Evolutionary conservation across 106 monocot species (phyloP).

Genomic region (Phalaenopsis equestris): DNA sequence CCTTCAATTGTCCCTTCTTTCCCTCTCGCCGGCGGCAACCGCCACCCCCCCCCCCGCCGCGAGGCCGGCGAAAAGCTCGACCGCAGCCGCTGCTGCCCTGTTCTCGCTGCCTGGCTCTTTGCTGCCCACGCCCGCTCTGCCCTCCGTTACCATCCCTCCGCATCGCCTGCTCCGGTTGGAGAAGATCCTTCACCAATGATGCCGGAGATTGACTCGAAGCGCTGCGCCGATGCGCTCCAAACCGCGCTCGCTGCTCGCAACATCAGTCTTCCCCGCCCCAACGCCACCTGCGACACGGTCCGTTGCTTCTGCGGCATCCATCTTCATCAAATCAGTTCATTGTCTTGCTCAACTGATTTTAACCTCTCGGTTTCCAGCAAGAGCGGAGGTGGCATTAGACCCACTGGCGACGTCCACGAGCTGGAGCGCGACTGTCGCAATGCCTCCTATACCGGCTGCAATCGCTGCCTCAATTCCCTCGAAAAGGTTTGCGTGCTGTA

Average conservation of each 20-base stretch:
- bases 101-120: constrained; percentile 97
- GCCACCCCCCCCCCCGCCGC: constrained; percentile 43
- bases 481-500: constrained; percentile 42
- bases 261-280: constrained; percentile 48
- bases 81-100: constrained; percentile 92
- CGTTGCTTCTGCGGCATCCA: constrained; percentile 93
- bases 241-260: constrained; percentile 38
- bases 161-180: background rate
- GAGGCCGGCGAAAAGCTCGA: constrained; percentile 52
- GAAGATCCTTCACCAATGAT: constrained; percentile 42
- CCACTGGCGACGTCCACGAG: constrained; percentile 55
- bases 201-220: constrained; percentile 81
- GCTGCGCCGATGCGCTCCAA: constrained; percentile 79
- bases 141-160: constrained; percentile 23
- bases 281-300: constrained; percentile 80
- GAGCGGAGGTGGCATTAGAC: constrained; percentile 27
- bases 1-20: constrained; percentile 47
- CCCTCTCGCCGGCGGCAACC: constrained; percentile 46
- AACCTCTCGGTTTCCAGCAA: constrained; percentile 22
- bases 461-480: constrained; percentile 68
- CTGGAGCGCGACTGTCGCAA: constrained; percentile 73
- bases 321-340: constrained; percentile 79
- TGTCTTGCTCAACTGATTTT: constrained; percentile 73
- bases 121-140: constrained; percentile 82
- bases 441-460: constrained; percentile 79